Base-by-base conservation (phyloP, 495 filamentous ascomycete genomes). In the Talaromyces thailandensis region DNA sequence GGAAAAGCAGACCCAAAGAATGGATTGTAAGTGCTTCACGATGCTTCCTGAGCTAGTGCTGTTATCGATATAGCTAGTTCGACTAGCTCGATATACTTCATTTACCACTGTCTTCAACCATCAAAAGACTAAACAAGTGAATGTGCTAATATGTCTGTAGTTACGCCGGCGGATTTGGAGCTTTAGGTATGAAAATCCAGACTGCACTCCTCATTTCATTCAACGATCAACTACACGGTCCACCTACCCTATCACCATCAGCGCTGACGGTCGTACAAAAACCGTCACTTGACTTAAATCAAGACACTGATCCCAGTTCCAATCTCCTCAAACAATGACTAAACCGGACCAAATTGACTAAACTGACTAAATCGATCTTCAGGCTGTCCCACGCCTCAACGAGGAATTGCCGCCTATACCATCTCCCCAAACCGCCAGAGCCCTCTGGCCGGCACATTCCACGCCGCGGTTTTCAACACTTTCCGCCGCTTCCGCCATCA, bases 401-500 rank as follows among this genome's bases (percentile, higher is more conserved):
- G 86, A 72, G 79, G 81, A 51, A 75, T 89, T 63, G 79, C 76
- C n/a, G 76, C 77, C 64, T 89, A 87, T 69, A 71, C 83, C 51
- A 65, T 89, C 64, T 84, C 84, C 59, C 71, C 81, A 63, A 89
- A 89, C 70, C 80, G 83, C 64, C 86, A 89, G 78, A 76, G 79
- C 32, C 85, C 85, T 65, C 75, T 89, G 25, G 84, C 83, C 58
- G 86, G 86, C 68, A 69, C 81, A n/a, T 68, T 75, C 28, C 65
- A 88, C 66, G 81, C 82, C 55, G 86, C 86, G 63, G 76, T 88
- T 75, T 88, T 88, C 77, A 86, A 86, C 73, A 73, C 69, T 62
- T 85, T 79, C 76, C 80, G 84, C 61, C 73, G 84, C 63, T 82
- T 76, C 75, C 75, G 75, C 67, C 70, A 79, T 61, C 89, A 96